These are phyloP conservation scores for Spinellus fusiger DNA, from an alignment of 192 early-diverging fungal genomes.

Conservation along the genomic window DNA sequence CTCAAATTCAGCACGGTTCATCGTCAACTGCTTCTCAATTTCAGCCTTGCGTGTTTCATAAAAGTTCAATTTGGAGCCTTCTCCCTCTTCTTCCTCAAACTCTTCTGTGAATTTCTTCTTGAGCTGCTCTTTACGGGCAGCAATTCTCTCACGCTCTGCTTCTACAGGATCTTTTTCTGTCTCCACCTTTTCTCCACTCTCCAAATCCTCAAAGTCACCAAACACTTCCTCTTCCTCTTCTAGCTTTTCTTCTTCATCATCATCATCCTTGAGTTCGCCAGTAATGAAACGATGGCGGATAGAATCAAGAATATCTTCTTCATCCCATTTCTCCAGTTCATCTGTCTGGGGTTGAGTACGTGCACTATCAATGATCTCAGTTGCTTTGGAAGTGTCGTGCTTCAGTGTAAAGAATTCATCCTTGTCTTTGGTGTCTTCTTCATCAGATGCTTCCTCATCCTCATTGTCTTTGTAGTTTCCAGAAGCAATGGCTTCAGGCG, in stretches of 20 bases:
- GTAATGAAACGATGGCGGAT: conserved; percentile 78
- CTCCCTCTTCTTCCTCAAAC: conserved; percentile 72
- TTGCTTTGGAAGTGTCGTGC: conserved; percentile 22
- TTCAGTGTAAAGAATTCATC: conserved; percentile 53
- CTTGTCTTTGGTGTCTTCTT: conserved; percentile 27
- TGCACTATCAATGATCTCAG: conserved; percentile 59
- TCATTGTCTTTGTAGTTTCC: conserved; percentile 34
- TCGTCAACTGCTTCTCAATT: conserved; percentile 74
- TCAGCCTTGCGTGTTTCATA: conserved; percentile 89
- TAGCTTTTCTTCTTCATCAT: conserved; percentile 48
- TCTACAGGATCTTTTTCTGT: conserved; percentile 54
- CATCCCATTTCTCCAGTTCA: conserved; percentile 65
- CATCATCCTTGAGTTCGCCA: conserved; percentile 40
- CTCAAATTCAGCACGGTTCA: conserved; percentile 86
- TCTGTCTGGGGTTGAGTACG: conserved; percentile 51
- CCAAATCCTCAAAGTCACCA: conserved; percentile 81
- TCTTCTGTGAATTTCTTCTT: conserved; percentile 93
- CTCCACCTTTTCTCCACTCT: conserved; percentile 65
- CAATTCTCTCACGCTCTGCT: conserved; percentile 59
- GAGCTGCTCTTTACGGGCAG: conserved; percentile 81
- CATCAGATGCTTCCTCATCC: conserved; percentile 10
- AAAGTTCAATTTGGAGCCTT: conserved; percentile 59
- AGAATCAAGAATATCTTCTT: conserved; percentile 58
- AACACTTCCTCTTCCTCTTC: conserved; percentile 54
- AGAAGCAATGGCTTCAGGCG: conserved; percentile 41